A percentile compares a stretch with the other conserved stretches of the same genome.
These are phyloP conservation scores for Myriosclerotinia duriaeana DNA, from an alignment of 2,329 filamentous ascomycete species.

Conservation along the genomic window DNA sequence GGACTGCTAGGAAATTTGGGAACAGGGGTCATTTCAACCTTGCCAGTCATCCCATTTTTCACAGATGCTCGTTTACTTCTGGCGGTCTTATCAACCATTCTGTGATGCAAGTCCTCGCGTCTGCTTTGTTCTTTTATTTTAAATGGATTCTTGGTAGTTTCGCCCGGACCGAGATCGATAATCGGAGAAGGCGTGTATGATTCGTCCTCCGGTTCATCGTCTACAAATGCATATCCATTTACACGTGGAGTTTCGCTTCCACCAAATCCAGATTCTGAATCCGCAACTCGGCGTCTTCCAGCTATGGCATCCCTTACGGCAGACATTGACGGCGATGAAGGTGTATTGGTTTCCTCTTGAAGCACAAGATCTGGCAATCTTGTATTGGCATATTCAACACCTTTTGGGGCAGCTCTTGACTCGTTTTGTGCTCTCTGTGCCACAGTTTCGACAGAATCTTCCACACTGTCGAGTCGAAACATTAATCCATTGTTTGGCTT, in stretches of 20 bases:
- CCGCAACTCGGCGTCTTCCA: slow-evolving; percentile 62
- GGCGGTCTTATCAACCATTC: slow-evolving; percentile 80
- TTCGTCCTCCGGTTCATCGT: slow-evolving; percentile 65
- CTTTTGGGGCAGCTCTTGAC: slow-evolving; percentile 73
- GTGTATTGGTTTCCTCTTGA: slow-evolving; percentile 47
- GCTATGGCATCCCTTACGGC: slow-evolving; percentile 82
- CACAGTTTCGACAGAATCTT: slow-evolving; percentile 60
- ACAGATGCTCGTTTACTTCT: slow-evolving; percentile 66
- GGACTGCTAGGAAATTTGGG: slow-evolving; percentile 70
- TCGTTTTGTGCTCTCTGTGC: slow-evolving; percentile 66
- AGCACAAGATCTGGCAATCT: slow-evolving; percentile 59
- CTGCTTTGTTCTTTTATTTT: slow-evolving; percentile 71
- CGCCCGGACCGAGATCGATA: slow-evolving; percentile 59
- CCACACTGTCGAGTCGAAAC: slow-evolving; percentile 71
- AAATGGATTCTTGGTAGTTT: slow-evolving; percentile 75
- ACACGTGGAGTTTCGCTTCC: slow-evolving; percentile 80
- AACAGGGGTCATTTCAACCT: slow-evolving; percentile 58
- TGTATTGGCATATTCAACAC: slow-evolving; percentile 80
- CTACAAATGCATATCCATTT: slow-evolving; percentile 92
- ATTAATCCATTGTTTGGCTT: slow-evolving; percentile 80
- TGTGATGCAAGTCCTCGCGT: slow-evolving; percentile 78
- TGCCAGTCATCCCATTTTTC: slow-evolving; percentile 59
- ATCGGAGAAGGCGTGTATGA: slow-evolving; percentile 44
- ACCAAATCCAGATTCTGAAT: slow-evolving; percentile 59
- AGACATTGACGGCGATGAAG: slow-evolving; percentile 79